Evolutionary conservation across 2,329 filamentous ascomycete genomes (phyloP), one percentile per base, ranked within the genome.

Genomic region (Colletotrichum viniferum): DNA sequence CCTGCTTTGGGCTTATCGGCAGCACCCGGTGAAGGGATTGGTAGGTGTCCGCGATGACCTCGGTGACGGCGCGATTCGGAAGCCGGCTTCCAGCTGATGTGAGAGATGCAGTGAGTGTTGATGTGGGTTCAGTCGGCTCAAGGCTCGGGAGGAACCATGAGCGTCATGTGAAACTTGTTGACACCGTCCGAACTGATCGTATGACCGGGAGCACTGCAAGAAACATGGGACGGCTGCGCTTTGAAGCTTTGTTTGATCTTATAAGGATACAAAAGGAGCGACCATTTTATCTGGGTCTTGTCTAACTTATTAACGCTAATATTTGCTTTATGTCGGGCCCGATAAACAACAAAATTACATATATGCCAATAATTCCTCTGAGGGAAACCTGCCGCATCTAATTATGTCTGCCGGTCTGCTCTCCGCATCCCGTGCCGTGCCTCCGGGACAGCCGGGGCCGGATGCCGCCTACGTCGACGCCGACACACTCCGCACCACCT

Each of bases 401-500:
- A 48, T n/a, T 32, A 73, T 70, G 71, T 58, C 66, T 7, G n/a
- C 66, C 26, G 16, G 34, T 43, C 18, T 73, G 7, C 30, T 73
- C 4, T 70, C 71, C 38, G 48, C 38, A 14, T 48, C 43, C 43
- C 58, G 18, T 10, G 13, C 71, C 9, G 32, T 14, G n/a, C 58
- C 38, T 26, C 66, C 32, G 30, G 56, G 58, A 16, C 32, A 52
- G 13, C 58, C 26, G 43, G 43, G 8, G 3, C 65, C 66, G 21
- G 43, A 56, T 16, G 64, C 32, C 55, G 62, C 30, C 14, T 73
- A 60, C 12, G 72, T 76, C 24, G 73, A 80, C 28, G 28, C 71
- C n/a, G 66, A 78, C 38, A 71, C 79, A 18, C 77, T 83, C 2
- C 78, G 81, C 5, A 79, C 77, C 5, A 64, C 76, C 28, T 84